Evolutionary conservation across 805 yeast genomes (phyloP).

Genomic region (Millerago galiae): DNA sequence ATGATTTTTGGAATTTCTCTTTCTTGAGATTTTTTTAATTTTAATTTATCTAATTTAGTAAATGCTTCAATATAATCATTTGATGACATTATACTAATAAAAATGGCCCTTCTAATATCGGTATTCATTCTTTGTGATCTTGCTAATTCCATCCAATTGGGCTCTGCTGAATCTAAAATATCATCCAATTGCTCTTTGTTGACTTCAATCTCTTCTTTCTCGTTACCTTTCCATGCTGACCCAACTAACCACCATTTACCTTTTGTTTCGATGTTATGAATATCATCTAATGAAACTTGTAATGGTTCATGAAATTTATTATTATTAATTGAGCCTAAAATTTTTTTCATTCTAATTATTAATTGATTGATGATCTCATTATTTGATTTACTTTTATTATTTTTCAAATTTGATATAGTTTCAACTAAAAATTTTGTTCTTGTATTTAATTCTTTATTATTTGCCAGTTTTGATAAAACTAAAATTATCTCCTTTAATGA

Average conservation of each 20-base stretch:
- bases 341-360: constrained; percentile 55
- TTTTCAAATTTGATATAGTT: constrained; percentile 77
- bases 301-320: constrained; percentile 61
- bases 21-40: constrained; percentile 72
- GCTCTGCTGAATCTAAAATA: constrained; percentile 29
- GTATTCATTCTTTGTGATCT: constrained; percentile 89
- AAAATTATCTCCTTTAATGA: constrained; percentile 75
- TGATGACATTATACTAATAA: constrained; percentile 92
- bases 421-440: constrained; percentile 82
- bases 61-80: constrained; percentile 86
- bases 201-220: constrained; percentile 20
- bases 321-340: constrained; percentile 45
- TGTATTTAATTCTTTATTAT: constrained; percentile 37
- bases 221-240: constrained; percentile 85
- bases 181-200: constrained; percentile 15
- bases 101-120: constrained; percentile 88
- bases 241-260: constrained; percentile 99
- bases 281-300: constrained; percentile 79
- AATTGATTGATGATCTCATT: constrained; percentile 47
- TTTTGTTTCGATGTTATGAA: constrained; percentile 62
- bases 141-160: constrained; percentile 88
- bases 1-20: constrained; percentile 82
- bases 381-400: constrained; percentile 63
- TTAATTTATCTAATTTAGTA: constrained; percentile 71
- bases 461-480: constrained; percentile 37